phyloP scores from a whole-genome alignment of 306 rosid species.

The Castanea crenata region DNA sequence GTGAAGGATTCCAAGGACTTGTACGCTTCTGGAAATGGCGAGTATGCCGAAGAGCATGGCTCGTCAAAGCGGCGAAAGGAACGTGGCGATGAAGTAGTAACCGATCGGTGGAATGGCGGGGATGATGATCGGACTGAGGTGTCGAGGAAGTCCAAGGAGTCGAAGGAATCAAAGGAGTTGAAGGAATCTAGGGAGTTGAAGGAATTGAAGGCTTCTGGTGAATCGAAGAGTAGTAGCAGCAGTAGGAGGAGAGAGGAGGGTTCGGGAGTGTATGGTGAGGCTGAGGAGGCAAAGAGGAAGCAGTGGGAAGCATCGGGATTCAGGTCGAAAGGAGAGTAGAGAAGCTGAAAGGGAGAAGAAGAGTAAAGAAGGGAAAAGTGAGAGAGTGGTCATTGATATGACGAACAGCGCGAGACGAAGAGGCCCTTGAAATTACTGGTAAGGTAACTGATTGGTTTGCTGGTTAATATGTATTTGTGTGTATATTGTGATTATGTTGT shows the following conservation, averaged over 20 bases:
- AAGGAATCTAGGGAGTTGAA: constrained; percentile 62
- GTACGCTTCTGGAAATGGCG: constrained; percentile 58
- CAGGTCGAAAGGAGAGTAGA: constrained; percentile 66
- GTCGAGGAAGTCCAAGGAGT: constrained; percentile 58
- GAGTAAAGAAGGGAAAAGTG: constrained; percentile 67
- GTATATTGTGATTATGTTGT: neutral
- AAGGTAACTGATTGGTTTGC: constrained; percentile 52
- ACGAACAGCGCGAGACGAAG: constrained; percentile 59
- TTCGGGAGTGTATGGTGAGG: constrained; percentile 62
- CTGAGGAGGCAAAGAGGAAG: constrained; percentile 74
- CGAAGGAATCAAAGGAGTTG: constrained; percentile 44
- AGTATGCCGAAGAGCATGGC: constrained; percentile 60
- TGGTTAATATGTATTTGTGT: neutral
- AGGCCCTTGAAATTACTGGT: constrained; percentile 75
- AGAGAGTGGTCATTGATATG: constrained; percentile 49
- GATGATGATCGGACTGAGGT: constrained; percentile 65
- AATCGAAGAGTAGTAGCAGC: constrained; percentile 72
- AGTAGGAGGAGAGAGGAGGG: constrained; percentile 72
- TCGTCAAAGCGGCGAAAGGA: constrained; percentile 86
- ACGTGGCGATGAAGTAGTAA: constrained; percentile 51
- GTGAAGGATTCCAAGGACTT: constrained; percentile 54
- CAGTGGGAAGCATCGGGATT: constrained; percentile 74
- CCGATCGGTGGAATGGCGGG: constrained; percentile 94
- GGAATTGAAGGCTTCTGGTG: constrained; percentile 52
- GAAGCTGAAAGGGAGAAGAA: constrained; percentile 71